Conservation (phyloP, 1,284 basidiomycete species). For the Marasmius fiardii region DNA sequence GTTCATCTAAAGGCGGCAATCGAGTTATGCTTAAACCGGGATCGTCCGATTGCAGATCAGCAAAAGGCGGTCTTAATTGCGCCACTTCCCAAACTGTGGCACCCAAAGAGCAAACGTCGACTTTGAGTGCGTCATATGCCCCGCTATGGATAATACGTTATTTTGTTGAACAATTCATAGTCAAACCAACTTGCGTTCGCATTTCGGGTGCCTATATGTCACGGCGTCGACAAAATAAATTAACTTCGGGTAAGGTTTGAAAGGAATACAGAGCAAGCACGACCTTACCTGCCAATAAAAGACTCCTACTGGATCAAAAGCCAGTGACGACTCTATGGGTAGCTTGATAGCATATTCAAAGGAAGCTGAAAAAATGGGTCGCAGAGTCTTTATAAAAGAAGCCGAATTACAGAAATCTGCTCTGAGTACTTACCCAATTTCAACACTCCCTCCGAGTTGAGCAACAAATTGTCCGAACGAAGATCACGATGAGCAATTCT, state of each 20-base stretch:
- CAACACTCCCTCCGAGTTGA: slow-evolving; percentile 62
- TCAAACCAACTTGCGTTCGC: slow-evolving; percentile 43
- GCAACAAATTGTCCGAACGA: slow-evolving; percentile 73
- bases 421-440: slow-evolving; percentile 58
- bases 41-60: slow-evolving; percentile 50
- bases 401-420: slow-evolving; percentile 4
- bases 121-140: slow-evolving; percentile 67
- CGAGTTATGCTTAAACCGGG: slow-evolving; percentile 43
- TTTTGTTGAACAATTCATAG: no score
- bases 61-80: slow-evolving; percentile 70
- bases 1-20: slow-evolving; percentile 59
- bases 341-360: slow-evolving; percentile 71
- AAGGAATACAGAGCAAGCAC: no score
- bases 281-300: slow-evolving; percentile 81
- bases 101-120: slow-evolving; percentile 78
- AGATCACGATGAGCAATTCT: slow-evolving; percentile 76
- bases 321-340: slow-evolving; percentile 41
- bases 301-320: slow-evolving; percentile 61
- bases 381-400: slow-evolving; percentile 2
- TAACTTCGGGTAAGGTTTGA: no score
- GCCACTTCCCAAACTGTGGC: slow-evolving; percentile 82
- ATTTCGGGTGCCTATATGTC: slow-evolving; percentile 74
- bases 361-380: slow-evolving; percentile 70
- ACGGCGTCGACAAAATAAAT: no score
- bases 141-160: slow-evolving; percentile 41